Conservation (phyloP, 2,329 filamentous ascomycete genomes). For the Aspergillus sp. region DNA sequence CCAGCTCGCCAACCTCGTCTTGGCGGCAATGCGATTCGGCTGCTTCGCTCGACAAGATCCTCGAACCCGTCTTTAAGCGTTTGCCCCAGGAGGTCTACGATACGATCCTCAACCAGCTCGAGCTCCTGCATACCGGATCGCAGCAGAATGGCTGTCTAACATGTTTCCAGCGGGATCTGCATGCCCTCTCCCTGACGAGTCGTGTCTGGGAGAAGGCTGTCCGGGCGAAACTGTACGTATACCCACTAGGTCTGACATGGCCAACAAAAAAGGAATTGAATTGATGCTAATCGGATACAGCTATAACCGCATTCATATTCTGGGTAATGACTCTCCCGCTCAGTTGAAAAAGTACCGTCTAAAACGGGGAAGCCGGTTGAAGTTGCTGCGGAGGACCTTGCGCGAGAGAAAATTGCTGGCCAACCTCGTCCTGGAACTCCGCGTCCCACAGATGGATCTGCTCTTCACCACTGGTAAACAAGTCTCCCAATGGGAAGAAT, state of each 20-base stretch:
- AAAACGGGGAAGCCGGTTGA: slow-evolving; percentile 44
- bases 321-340: slow-evolving; percentile 39
- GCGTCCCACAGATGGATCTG: slow-evolving; percentile 44
- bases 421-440: slow-evolving; percentile 46
- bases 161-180: slow-evolving; percentile 49
- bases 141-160: slow-evolving; percentile 41
- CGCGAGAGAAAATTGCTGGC: slow-evolving; percentile 45
- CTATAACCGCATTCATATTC: slow-evolving; percentile 43
- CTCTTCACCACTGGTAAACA: slow-evolving; percentile 33
- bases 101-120: slow-evolving; percentile 46
- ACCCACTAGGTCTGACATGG: slow-evolving; percentile 11
- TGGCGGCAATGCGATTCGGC: slow-evolving; percentile 33
- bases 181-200: slow-evolving; percentile 46
- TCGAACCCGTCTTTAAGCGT: slow-evolving; percentile 33
- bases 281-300: slow-evolving; percentile 19
- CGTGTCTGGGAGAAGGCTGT: slow-evolving; percentile 50
- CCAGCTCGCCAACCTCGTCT: slow-evolving; percentile 25
- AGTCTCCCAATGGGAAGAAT: slow-evolving; percentile 38
- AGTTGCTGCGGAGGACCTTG: slow-evolving; percentile 47
- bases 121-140: slow-evolving; percentile 36
- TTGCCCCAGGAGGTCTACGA: slow-evolving; percentile 49
- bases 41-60: slow-evolving; percentile 25
- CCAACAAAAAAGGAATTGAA: slow-evolving; percentile 6
- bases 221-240: slow-evolving; percentile 40
- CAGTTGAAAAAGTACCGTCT: slow-evolving; percentile 43